Evolutionary conservation across 805 yeast genomes (phyloP).

Genomic region (Lipomyces sp.): DNA sequence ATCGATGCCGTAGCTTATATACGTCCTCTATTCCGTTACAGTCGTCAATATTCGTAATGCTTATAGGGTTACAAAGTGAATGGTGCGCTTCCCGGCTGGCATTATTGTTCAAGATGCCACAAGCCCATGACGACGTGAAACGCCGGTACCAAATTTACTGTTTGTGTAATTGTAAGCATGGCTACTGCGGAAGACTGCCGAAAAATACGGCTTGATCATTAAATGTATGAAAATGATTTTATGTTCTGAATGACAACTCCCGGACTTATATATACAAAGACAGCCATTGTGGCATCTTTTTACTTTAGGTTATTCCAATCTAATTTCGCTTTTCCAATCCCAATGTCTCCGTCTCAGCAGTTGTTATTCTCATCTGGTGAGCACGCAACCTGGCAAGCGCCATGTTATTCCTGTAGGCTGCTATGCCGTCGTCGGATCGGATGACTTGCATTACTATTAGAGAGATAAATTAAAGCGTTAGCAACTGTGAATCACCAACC

Average conservation of each 20-base stretch:
- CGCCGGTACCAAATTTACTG: not conserved
- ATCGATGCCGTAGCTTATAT: not conserved
- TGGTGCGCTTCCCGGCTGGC: not conserved
- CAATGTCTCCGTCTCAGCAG: not conserved
- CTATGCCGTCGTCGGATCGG: slow-evolving; percentile 61
- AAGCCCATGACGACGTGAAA: not conserved
- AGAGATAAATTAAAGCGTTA: not conserved
- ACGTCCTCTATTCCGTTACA: not conserved
- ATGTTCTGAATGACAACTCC: not conserved
- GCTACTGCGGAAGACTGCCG: too few relatives aligned
- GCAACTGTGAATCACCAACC: slow-evolving; percentile 15
- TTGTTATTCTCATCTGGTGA: not conserved
- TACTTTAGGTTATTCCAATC: not conserved
- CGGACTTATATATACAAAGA: not conserved
- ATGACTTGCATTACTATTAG: slow-evolving; percentile 53
- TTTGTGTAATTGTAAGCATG: not conserved
- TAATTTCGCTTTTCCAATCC: not conserved
- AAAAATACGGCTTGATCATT: too few relatives aligned
- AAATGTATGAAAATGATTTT: not conserved
- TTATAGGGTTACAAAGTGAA: not conserved
- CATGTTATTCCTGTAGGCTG: not conserved
- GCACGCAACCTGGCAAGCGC: slow-evolving; percentile 1
- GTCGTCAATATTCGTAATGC: not conserved
- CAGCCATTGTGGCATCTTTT: not conserved
- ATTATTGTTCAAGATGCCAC: not conserved